Evolutionary conservation across 176 grass and related monocot species (phyloP), one percentile per base, ranked within the genome.

Genomic region (Aegilops speltoides): DNA sequence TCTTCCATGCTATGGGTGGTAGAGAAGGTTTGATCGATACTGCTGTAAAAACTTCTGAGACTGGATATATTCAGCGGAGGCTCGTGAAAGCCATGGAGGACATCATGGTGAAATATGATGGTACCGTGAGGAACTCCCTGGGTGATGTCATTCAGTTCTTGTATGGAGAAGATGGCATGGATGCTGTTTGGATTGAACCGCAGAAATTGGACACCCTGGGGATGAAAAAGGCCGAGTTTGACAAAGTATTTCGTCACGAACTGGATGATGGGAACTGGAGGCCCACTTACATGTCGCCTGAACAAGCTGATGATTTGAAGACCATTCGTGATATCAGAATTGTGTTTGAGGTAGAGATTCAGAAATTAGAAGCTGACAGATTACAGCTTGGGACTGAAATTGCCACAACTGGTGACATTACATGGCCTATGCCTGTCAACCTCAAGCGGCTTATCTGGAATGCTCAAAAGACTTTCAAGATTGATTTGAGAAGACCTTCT

Each of bases 51-150:
- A 98, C 93, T 67, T 98, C 90, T 63, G 97, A 98, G 50, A 98
- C 97, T 19, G 97, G 97, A n/a, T 98, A 98, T 78, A 98, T 98
- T 66, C 97, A 98, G 60, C 81, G 97, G 13, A 83, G 97, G 31
- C 93, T 98, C 75, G 97, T 98, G 67, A 98, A 98, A 67, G 97
- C 97, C 88, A 98, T 98, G 97, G 97, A 98, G 83, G 97, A 98
- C 85, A 98, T 98, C 12, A 98, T 98, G 94, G 97, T 98, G 5
- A 98, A 98, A 79, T 98, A 98, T 83, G 97, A 98, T 81, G 94
- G 94, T 16, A 98, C 97, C 37, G 97, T 98, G 38, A 92, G 97
- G 83, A 98, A 98, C 68, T 98, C 97, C 32, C 75, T 98, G 10
- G 97, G 97, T 17, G 97, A 98, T 85, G 94, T 94, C 64, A 98